phyloP scores from a whole-genome alignment of 805 yeast species.

The Scheffersomyces ergatensis region DNA sequence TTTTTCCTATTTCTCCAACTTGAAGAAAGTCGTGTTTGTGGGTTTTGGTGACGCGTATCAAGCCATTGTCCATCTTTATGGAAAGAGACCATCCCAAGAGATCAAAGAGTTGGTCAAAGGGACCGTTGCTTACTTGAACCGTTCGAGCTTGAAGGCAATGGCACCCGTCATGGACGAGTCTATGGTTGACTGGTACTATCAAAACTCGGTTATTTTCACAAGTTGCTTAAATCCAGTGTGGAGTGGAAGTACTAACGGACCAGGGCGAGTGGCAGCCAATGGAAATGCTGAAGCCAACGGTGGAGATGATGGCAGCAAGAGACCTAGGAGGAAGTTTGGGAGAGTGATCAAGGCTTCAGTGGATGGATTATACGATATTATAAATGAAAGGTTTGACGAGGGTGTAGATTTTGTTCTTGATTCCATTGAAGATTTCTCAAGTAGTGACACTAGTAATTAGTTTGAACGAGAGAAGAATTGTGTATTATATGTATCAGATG shows the following conservation, averaged over 20 bases:
- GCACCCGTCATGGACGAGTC: slow-evolving; percentile 88
- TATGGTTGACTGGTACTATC: slow-evolving; percentile 87
- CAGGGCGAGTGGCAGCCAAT: slow-evolving; percentile 2
- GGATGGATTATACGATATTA: slow-evolving; percentile 73
- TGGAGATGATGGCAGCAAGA: slow-evolving; percentile 42
- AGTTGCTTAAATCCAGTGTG: slow-evolving; percentile 75
- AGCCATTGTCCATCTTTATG: slow-evolving; percentile 81
- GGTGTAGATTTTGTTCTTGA: slow-evolving; percentile 81
- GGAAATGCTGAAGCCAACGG: slow-evolving; percentile 14
- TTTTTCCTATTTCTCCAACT: slow-evolving; percentile 64
- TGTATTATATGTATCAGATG: background rate
- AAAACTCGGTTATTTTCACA: slow-evolving; percentile 80
- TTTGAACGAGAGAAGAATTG: background rate
- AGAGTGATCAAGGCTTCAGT: slow-evolving; percentile 73
- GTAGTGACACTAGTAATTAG: slow-evolving; percentile 12
- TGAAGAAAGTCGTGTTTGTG: slow-evolving; percentile 69
- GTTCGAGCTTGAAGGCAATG: slow-evolving; percentile 68
- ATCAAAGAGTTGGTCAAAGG: slow-evolving; percentile 64
- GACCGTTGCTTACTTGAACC: slow-evolving; percentile 65
- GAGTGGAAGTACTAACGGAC: slow-evolving; percentile 47
- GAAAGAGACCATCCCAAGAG: slow-evolving; percentile 64
- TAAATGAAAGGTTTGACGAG: slow-evolving; percentile 81
- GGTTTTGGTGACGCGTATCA: slow-evolving; percentile 91
- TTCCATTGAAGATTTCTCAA: slow-evolving; percentile 54
- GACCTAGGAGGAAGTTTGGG: slow-evolving; percentile 89